Evolutionary conservation across 768 basidiomycete genomes (phyloP).

Genomic region (Leccinum boreale): DNA sequence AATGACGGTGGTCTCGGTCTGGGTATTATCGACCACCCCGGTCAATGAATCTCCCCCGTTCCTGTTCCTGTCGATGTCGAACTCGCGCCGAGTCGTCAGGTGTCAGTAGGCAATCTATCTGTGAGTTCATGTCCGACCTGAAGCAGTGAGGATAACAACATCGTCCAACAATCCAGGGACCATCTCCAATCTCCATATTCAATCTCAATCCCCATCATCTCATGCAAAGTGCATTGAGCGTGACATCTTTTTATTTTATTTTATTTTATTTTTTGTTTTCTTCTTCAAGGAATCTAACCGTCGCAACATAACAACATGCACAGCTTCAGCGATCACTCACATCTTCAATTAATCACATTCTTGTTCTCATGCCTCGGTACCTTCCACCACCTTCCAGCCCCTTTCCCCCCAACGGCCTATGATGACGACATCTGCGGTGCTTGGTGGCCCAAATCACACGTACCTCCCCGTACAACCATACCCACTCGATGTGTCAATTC

Average conservation of each 20-base stretch:
- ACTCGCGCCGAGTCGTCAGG: background rate
- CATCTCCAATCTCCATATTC: background rate
- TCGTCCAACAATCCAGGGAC: background rate
- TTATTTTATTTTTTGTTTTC: background rate
- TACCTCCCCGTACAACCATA: background rate
- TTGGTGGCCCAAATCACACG: background rate
- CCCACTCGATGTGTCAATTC: background rate
- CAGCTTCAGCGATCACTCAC: background rate
- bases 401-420: background rate
- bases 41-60: background rate
- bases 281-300: background rate
- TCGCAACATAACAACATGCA: background rate
- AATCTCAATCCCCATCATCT: background rate
- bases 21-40: background rate
- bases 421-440: background rate
- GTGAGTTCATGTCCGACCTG: background rate
- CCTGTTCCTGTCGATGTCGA: background rate
- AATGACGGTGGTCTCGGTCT: background rate
- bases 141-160: background rate
- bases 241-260: background rate
- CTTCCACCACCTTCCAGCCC: background rate
- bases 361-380: background rate
- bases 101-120: background rate
- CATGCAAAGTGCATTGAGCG: background rate
- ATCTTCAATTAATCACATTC: background rate